Evolutionary conservation across 2,329 filamentous ascomycete genomes (phyloP).

Genomic region (Hymenoscyphus salicellus): DNA sequence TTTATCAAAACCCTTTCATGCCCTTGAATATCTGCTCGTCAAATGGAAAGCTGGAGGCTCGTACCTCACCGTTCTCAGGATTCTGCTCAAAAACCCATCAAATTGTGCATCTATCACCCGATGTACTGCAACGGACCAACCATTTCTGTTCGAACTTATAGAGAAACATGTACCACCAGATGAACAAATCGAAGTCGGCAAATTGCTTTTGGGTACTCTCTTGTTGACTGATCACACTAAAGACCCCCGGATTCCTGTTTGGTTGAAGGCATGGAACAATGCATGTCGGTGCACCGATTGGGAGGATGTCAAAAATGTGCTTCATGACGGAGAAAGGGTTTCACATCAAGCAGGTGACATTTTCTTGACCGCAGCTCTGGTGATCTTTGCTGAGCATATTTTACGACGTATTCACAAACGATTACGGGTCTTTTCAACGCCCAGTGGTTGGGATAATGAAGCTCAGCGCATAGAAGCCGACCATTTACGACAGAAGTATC

Average conservation of each 20-base stretch:
- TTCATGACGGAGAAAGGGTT: conserved; percentile 13
- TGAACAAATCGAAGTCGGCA: conserved; percentile 22
- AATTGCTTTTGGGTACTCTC: conserved; percentile 22
- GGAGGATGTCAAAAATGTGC: conserved; percentile 19
- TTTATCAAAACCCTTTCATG: background rate
- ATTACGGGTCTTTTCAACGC: conserved; percentile 9
- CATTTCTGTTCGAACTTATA: conserved; percentile 24
- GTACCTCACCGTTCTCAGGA: conserved; percentile 14
- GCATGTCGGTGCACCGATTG: conserved; percentile 18
- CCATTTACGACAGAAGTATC: conserved; percentile 12
- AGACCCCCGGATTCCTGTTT: conserved; percentile 8
- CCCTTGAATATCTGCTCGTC: conserved; percentile 18
- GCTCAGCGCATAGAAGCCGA: conserved; percentile 4
- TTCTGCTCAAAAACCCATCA: conserved; percentile 16
- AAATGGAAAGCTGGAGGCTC: conserved; percentile 23
- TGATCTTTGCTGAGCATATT: conserved; percentile 22
- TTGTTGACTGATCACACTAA: conserved; percentile 1
- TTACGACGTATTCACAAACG: conserved; percentile 12
- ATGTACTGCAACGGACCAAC: conserved; percentile 9
- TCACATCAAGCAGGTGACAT: conserved; percentile 15
- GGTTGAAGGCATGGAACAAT: conserved; percentile 17
- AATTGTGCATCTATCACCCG: conserved; percentile 15
- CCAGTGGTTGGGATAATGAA: conserved; percentile 3
- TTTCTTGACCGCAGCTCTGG: conserved; percentile 22
- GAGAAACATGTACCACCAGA: conserved; percentile 21